A percentile compares a stretch with the other conserved stretches of the same genome.
Conservation (phyloP, 257 asterid species). For the Orobanche coerulescens region DNA sequence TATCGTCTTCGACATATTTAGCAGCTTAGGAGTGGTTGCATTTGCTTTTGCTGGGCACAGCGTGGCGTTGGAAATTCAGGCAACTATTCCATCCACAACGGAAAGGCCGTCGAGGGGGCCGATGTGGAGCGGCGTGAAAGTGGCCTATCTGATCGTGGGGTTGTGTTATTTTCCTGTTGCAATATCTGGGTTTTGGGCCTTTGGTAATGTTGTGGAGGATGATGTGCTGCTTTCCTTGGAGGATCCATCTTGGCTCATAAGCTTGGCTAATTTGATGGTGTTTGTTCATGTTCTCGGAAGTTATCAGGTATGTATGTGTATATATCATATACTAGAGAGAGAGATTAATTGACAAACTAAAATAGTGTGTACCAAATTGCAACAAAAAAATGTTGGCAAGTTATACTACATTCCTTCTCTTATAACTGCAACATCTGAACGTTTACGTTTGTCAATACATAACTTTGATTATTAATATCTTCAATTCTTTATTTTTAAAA, state of each 20-base stretch:
- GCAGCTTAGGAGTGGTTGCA: conserved; percentile 30
- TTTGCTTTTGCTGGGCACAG: conserved; percentile 42
- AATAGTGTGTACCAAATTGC: background rate
- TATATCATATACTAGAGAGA: too few relatives aligned
- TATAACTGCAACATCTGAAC: too few relatives aligned
- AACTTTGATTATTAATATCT: too few relatives aligned
- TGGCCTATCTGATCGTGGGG: conserved; percentile 38
- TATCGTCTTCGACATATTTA: conserved; percentile 29
- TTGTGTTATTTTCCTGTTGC: conserved; percentile 42
- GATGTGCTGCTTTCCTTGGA: conserved; percentile 35
- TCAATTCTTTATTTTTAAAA: too few relatives aligned
- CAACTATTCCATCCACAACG: conserved; percentile 44
- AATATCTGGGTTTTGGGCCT: conserved; percentile 38
- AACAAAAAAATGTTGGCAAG: too few relatives aligned
- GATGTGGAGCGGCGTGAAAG: conserved; percentile 36
- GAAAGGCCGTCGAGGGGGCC: conserved; percentile 33
- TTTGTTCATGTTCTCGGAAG: conserved; percentile 44
- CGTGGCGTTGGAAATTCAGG: conserved; percentile 41
- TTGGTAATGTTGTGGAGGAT: conserved; percentile 32
- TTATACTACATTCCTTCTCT: too few relatives aligned
- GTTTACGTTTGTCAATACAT: too few relatives aligned
- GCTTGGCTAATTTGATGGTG: conserved; percentile 37
- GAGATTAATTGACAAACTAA: too few relatives aligned
- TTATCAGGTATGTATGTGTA: conserved; percentile 34
- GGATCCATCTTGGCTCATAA: conserved; percentile 34